Base-by-base conservation (phyloP, 192 early-diverging fungal species). In the Lunasporangiospora selenospora region DNA sequence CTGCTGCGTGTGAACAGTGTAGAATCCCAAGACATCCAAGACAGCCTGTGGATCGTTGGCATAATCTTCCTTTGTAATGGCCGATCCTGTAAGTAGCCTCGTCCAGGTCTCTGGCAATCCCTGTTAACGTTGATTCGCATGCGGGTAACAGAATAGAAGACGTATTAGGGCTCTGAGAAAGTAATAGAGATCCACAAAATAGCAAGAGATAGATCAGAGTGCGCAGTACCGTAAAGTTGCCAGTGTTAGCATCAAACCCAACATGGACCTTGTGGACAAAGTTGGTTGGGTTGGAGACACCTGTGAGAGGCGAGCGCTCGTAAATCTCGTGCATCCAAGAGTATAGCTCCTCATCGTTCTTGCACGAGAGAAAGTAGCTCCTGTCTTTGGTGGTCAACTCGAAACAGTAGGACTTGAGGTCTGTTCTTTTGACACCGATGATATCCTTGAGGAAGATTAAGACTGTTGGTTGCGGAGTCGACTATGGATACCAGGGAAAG, bases 321-420 rank as follows among this genome's bases (percentile, higher is more conserved):
- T 98, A 98, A 75, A 99, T 93, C 67, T 94, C 92, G 65, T 99
- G 96, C 86, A 98, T 93, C 98, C 98, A 99, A 42, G 89, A 89
- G 75, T 99, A 99, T 29, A 99, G 81, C 70, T 99, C 96, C 69
- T 96, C 93, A 75, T 99, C 98, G 65, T 87, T 94, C 69, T 91
- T 93, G 75, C 94, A 96, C 10, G 93, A 87, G 29, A 99, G 79
- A 71, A 88, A 96, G 75, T 94, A 98, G 38, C 89, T 92, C 80
- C 94, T 92, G 37, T 97, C 95, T 77, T 93, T 95, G 34, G 95
- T 95, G 34, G 86, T 85, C 46, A 99, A 86, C 64, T 97, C 95
- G 65, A 99, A 94, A 67, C 93, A 98, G 77, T 94, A 98, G 36
- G 88, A 84, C 71, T 97, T 98, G 41, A 92, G 73, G 53, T 98